Percentiles rank a stretch among this genome's conserved stretches.
phyloP scores from a whole-genome alignment of 176 grass and related monocot genomes.

The Oryza coarctata region DNA sequence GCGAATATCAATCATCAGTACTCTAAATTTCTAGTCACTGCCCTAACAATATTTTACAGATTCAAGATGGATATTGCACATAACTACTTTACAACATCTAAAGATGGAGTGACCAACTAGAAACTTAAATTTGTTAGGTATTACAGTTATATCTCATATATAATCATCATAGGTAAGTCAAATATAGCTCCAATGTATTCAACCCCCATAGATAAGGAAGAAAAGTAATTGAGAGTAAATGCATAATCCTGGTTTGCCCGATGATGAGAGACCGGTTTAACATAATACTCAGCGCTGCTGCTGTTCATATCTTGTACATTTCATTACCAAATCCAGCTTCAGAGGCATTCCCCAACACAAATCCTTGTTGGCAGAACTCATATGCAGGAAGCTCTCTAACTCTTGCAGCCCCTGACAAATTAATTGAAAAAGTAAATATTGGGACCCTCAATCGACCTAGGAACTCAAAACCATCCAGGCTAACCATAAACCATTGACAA shows the following conservation, averaged over 20 bases:
- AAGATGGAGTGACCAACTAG: neutral
- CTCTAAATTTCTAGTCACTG: neutral
- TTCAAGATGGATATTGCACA: neutral
- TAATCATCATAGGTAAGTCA: neutral
- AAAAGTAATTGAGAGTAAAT: slow-evolving; percentile 51
- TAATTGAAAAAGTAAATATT: slow-evolving; percentile 58
- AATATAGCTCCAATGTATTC: neutral
- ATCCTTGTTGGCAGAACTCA: slow-evolving; percentile 87
- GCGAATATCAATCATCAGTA: neutral
- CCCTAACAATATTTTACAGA: neutral
- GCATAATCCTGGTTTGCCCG: slow-evolving; percentile 90
- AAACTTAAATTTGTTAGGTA: neutral
- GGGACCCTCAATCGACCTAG: slow-evolving; percentile 10
- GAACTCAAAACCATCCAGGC: slow-evolving; percentile 25
- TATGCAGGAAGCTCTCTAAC: slow-evolving; percentile 64
- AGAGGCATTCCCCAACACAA: slow-evolving; percentile 93
- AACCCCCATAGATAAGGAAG: slow-evolving; percentile 33
- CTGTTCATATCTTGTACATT: slow-evolving; percentile 95
- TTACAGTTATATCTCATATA: neutral
- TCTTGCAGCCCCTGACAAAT: slow-evolving; percentile 69
- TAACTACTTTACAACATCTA: neutral
- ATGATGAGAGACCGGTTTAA: slow-evolving; percentile 95
- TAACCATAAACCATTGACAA: neutral
- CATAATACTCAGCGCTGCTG: slow-evolving; percentile 85
- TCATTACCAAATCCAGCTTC: slow-evolving; percentile 97